Evolutionary conservation across 257 asterid species (phyloP).

Genomic region (Primulina eburnea): DNA sequence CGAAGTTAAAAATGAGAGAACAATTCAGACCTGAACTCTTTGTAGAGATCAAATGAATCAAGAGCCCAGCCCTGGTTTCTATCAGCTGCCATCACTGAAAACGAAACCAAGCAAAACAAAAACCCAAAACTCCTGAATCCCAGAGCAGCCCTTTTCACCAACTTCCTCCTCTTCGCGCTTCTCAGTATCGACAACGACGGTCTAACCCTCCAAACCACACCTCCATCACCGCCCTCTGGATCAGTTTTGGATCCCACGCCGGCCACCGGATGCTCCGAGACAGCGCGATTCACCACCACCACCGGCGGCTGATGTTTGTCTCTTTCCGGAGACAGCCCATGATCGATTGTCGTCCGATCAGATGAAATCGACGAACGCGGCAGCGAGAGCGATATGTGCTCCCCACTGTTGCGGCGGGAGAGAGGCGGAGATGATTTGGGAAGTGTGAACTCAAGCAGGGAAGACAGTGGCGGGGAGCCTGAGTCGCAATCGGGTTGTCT

Average conservation of each 20-base stretch:
- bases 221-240: conserved; percentile 26
- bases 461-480: not conserved
- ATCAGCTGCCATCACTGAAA: conserved; percentile 71
- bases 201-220: conserved; percentile 30
- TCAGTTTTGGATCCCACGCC: conserved; percentile 23
- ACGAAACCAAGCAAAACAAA: conserved; percentile 57
- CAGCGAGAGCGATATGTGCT: conserved; percentile 21
- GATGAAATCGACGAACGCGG: conserved; percentile 51
- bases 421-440: not conserved
- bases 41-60: conserved; percentile 43
- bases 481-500: conserved; percentile 17
- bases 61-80: conserved; percentile 45
- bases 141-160: conserved; percentile 48
- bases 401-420: not conserved
- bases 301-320: conserved; percentile 27
- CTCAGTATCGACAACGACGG: conserved; percentile 41
- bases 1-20: not conserved
- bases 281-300: conserved; percentile 34
- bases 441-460: conserved; percentile 15
- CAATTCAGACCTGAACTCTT: conserved; percentile 42
- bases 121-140: conserved; percentile 63
- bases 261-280: no score
- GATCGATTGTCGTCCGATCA: conserved; percentile 35
- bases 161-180: conserved; percentile 39
- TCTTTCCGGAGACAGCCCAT: conserved; percentile 38